These are phyloP conservation scores for Multifurca ochricompacta DNA, from an alignment of 768 basidiomycete species.

Conservation along the genomic window DNA sequence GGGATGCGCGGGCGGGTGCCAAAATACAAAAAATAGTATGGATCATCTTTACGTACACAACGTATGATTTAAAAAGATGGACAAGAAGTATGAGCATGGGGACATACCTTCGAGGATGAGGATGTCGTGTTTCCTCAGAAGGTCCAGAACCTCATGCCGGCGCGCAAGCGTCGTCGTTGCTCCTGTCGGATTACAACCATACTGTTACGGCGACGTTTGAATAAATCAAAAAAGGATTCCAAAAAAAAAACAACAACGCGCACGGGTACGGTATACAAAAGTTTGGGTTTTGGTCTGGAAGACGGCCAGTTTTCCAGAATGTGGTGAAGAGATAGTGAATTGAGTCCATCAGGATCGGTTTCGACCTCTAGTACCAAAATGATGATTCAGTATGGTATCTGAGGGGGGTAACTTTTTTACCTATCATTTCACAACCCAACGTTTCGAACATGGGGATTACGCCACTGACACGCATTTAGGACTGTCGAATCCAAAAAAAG, in stretches of 20 bases:
- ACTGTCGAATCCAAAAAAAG: slow-evolving; percentile 5
- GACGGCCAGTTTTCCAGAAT: slow-evolving; percentile 71
- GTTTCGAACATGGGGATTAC: slow-evolving; percentile 54
- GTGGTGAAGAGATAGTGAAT: slow-evolving; percentile 47
- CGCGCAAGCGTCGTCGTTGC: slow-evolving; percentile 65
- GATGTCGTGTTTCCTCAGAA: slow-evolving; percentile 67
- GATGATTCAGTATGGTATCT: not conserved
- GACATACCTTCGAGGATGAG: slow-evolving; percentile 80
- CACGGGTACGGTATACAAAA: slow-evolving; percentile 76
- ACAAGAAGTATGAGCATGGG: not conserved
- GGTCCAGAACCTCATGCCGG: slow-evolving; percentile 58
- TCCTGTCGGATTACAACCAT: slow-evolving; percentile 84
- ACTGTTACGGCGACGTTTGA: slow-evolving; percentile 44
- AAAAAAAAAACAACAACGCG: slow-evolving; percentile 14
- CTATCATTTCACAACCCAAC: slow-evolving; percentile 52
- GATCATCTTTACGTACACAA: slow-evolving; percentile 49
- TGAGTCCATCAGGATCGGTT: slow-evolving; percentile 68
- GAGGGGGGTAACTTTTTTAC: too few relatives aligned
- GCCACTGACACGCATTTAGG: slow-evolving; percentile 36
- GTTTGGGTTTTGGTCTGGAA: slow-evolving; percentile 62
- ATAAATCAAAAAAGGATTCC: not conserved
- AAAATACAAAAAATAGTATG: slow-evolving; percentile 73
- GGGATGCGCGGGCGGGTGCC: slow-evolving; percentile 54
- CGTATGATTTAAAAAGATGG: not conserved
- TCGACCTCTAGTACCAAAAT: slow-evolving; percentile 50